These are phyloP conservation scores for Irpex sp. DNA, from an alignment of 1,284 basidiomycete genomes.

Conservation along the genomic window DNA sequence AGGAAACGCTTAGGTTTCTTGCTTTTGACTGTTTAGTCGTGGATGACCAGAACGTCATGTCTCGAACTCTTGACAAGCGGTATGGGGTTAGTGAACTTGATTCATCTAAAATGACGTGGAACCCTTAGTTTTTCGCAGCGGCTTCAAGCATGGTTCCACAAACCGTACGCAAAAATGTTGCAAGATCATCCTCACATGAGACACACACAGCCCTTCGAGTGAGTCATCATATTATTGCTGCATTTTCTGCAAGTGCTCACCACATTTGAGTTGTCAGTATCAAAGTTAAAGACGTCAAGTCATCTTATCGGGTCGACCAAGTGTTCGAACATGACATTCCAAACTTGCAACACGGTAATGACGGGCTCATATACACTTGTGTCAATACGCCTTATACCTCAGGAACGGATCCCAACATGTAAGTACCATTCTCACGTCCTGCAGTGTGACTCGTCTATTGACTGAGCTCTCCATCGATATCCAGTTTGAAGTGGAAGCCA, in stretches of 20 bases:
- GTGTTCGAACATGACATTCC: slow-evolving; percentile 87
- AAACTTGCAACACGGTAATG: slow-evolving; percentile 88
- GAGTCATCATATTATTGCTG: slow-evolving; percentile 27
- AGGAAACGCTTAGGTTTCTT: slow-evolving; percentile 82
- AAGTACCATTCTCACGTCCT: slow-evolving; percentile 24
- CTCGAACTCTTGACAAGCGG: slow-evolving; percentile 76
- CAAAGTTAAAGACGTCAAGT: slow-evolving; percentile 82
- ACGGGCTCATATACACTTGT: slow-evolving; percentile 97
- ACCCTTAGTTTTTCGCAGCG: slow-evolving; percentile 47
- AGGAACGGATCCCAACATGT: slow-evolving; percentile 95
- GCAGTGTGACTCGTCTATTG: slow-evolving; percentile 5
- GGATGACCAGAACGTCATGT: slow-evolving; percentile 85
- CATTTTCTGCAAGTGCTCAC: not conserved
- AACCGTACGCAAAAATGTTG: slow-evolving; percentile 75
- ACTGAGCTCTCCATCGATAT: not conserved
- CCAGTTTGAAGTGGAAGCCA: slow-evolving; percentile 97
- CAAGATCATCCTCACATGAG: slow-evolving; percentile 64
- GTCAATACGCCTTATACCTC: slow-evolving; percentile 80
- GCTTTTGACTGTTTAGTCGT: slow-evolving; percentile 94
- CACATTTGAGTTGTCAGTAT: slow-evolving; percentile 33
- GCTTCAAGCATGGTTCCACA: slow-evolving; percentile 79
- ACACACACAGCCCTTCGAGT: slow-evolving; percentile 82
- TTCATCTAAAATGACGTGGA: not conserved
- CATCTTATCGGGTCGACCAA: slow-evolving; percentile 86
- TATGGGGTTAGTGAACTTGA: slow-evolving; percentile 72